Evolutionary conservation across 106 monocot genomes (phyloP), one percentile per base, ranked within the genome.

Genomic region (Allium sativum): DNA sequence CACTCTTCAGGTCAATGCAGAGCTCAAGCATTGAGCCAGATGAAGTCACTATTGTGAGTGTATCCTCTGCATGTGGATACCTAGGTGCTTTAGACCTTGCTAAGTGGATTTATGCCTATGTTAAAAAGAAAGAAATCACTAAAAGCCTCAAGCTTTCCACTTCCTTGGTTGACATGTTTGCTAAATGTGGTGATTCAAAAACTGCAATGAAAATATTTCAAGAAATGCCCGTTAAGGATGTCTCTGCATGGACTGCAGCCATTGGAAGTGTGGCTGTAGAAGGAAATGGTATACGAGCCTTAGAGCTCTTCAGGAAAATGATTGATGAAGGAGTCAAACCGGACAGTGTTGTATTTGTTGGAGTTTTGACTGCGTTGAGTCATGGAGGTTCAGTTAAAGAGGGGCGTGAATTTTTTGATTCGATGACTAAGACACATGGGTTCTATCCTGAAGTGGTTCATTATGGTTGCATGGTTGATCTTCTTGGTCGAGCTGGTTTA

Each of bases 211-310:
- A 52, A 14, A 67, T 91, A 62, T 91, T 91, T 44, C 70, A 76
- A 14, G 78, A 78, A 54, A 83, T 83, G 55, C 74, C 74, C 0
- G 45, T 77, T 62, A 77, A 65, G 68, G 78, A 91, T 52, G 22
- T 83, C 12, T 85, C 52, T 52, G 83, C 86, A 10, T 91, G 91
- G 91, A 91, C 82, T 65, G 80, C 91, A 9, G 85, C 85, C 82
- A 86, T 91, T 42, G 68, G 80, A 70, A 81, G 76, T 3, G 57
- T 78, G 21, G 90, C 90, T 1, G 82, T 86, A 18, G 77, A 86
- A 58, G 86, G 90, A 4, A 73, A 59, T 48, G 77, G 82, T 67
- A 59, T 63, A 40, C 61, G 83, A 52, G 80, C 69, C 8, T 59
- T 90, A 16, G 59, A 71, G 31, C 79, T 86, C 18, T 90, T 90